Conservation (phyloP, 2,329 filamentous ascomycete genomes). For the Kalmusia sp. region DNA sequence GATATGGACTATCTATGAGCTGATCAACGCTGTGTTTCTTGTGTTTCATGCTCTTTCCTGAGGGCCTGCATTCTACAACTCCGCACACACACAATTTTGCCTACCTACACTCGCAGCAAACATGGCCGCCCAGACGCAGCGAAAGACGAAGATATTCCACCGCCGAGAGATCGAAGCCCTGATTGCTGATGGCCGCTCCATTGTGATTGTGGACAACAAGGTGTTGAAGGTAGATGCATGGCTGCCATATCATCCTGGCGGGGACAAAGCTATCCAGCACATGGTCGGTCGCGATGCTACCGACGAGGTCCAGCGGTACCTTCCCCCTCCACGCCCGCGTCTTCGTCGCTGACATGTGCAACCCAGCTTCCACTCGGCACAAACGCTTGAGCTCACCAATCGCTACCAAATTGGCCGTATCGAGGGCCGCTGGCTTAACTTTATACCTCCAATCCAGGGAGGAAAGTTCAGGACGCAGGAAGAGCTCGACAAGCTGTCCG, state of each 20-base stretch:
- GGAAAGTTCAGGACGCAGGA: conserved; percentile 71
- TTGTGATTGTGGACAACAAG: conserved; percentile 81
- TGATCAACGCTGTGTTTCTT: neutral
- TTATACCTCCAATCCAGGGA: conserved; percentile 89
- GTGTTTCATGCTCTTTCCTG: neutral
- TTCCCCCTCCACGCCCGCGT: conserved; percentile 21
- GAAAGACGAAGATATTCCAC: conserved; percentile 61
- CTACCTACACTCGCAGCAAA: conserved; percentile 11
- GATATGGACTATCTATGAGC: neutral
- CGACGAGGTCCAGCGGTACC: conserved; percentile 89
- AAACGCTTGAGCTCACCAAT: conserved; percentile 78
- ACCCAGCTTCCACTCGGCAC: conserved; percentile 78
- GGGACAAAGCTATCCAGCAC: conserved; percentile 87
- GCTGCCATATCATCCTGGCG: conserved; percentile 89
- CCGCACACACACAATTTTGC: conserved; percentile 2
- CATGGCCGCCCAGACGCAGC: conserved; percentile 37
- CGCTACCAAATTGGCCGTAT: conserved; percentile 84
- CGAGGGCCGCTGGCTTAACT: conserved; percentile 84
- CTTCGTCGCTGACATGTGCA: conserved; percentile 11
- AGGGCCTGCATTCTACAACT: conserved; percentile 3
- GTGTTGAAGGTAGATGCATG: conserved; percentile 90
- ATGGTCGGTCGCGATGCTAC: conserved; percentile 95
- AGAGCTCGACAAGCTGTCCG: conserved; percentile 43
- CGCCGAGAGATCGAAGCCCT: conserved; percentile 76
- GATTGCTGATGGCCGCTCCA: conserved; percentile 80